Conservation (phyloP, 768 basidiomycete genomes). For the Serendipita vermifera region DNA sequence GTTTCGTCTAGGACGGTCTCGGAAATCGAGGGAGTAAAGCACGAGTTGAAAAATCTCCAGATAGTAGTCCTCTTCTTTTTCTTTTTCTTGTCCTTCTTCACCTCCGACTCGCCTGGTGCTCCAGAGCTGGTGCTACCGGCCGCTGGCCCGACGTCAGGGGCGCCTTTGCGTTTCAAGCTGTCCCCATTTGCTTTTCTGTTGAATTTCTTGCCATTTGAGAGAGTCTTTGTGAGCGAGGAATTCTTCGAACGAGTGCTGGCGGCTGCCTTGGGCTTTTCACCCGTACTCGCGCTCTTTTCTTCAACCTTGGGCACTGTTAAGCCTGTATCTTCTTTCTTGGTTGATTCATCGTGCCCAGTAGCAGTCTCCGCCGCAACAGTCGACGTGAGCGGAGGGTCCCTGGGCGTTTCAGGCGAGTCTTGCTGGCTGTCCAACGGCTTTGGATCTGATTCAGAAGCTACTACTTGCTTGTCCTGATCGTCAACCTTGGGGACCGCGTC, state of each 20-base stretch:
- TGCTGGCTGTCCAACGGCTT: too few species aligned
- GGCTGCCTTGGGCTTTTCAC: constrained; percentile 1
- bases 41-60: constrained; percentile 7
- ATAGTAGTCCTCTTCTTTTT: constrained; percentile 11
- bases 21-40: background rate
- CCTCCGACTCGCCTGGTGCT: background rate
- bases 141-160: background rate
- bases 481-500: too few species aligned
- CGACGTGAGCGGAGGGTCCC: too few species aligned
- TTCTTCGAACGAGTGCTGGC: constrained; percentile 5
- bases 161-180: constrained; percentile 1
- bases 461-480: too few species aligned
- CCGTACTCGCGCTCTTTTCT: too few species aligned
- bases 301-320: too few species aligned
- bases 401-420: too few species aligned
- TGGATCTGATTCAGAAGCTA: too few species aligned
- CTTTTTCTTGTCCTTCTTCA: constrained; percentile 7
- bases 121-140: background rate
- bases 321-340: too few species aligned
- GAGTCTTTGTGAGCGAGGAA: constrained; percentile 4
- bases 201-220: background rate
- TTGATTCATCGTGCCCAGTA: too few species aligned
- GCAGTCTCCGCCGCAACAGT: too few species aligned
- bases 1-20: background rate
- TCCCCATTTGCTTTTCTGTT: constrained; percentile 3